Evolutionary conservation across 2,329 filamentous ascomycete species (phyloP).

Genomic region (Penicillium sp.): DNA sequence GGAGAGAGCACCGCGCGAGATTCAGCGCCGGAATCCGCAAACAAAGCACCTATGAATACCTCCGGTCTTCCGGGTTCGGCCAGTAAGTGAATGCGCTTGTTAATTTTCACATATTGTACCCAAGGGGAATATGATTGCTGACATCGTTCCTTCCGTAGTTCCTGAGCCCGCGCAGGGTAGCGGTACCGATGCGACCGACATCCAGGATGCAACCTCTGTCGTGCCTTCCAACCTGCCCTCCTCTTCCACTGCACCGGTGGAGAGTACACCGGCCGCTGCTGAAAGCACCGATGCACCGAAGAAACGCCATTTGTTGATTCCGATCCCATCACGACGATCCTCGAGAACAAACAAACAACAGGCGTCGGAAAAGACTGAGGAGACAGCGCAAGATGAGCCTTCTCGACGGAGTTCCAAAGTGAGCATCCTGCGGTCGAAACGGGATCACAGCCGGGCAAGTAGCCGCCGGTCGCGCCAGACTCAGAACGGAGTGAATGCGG

Average conservation of each 20-base stretch:
- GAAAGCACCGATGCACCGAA: conserved; percentile 30
- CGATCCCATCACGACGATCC: conserved; percentile 41
- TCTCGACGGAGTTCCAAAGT: conserved; percentile 65
- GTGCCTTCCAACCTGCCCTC: conserved; percentile 21
- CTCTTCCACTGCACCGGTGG: conserved; percentile 8
- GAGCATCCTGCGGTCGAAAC: conserved; percentile 62
- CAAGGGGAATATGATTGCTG: conserved; percentile 10
- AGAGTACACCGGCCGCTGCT: conserved; percentile 15
- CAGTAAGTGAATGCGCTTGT: conserved; percentile 27
- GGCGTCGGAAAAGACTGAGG: conserved; percentile 34
- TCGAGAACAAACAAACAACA: conserved; percentile 40
- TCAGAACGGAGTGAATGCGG: conserved; percentile 34
- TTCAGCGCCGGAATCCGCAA: conserved; percentile 31
- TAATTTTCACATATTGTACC: conserved; percentile 2
- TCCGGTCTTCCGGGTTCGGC: conserved; percentile 26
- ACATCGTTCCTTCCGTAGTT: conserved; percentile 21
- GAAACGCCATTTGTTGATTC: conserved; percentile 40
- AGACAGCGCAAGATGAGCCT: conserved; percentile 34
- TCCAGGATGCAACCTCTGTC: conserved; percentile 21
- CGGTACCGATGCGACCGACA: conserved; percentile 24
- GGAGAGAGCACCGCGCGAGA: conserved; percentile 33
- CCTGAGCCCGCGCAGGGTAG: conserved; percentile 27
- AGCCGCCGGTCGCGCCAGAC: conserved; percentile 46
- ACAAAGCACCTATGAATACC: conserved; percentile 36
- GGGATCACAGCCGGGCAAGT: conserved; percentile 68